These are phyloP conservation scores for Nicotiana otophora DNA, from an alignment of 257 asterid species.

Conservation along the genomic window DNA sequence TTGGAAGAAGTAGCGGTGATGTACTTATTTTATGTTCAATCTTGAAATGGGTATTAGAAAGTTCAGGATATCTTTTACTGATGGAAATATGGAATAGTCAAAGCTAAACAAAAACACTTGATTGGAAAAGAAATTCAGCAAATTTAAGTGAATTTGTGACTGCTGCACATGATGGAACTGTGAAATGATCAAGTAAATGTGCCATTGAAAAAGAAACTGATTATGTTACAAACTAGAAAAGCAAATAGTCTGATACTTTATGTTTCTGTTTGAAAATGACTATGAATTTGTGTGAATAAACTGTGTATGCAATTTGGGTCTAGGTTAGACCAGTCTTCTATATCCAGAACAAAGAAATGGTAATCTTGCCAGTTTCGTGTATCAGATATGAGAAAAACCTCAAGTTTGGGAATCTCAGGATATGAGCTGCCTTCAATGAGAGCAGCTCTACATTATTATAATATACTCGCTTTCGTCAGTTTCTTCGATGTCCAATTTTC, in stretches of 20 bases:
- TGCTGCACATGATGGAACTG: neutral
- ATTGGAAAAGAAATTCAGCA: neutral
- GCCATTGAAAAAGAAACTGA: neutral
- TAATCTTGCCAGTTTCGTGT: neutral
- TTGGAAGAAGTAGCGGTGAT: neutral
- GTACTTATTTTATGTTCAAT: neutral
- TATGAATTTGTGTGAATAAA: neutral
- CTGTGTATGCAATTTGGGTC: neutral
- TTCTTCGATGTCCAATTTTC: constrained; percentile 36
- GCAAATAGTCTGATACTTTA: neutral
- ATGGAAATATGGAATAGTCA: neutral
- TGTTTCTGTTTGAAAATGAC: neutral
- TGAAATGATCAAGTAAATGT: neutral
- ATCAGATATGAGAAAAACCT: neutral
- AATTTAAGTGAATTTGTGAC: neutral
- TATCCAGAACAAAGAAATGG: neutral
- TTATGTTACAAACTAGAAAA: neutral
- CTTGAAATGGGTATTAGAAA: neutral
- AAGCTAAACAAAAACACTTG: neutral
- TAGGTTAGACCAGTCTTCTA: neutral
- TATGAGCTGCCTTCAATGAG: neutral
- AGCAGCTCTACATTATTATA: neutral
- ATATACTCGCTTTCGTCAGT: constrained; percentile 30
- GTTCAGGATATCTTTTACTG: neutral
- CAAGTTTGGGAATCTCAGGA: neutral